Evolutionary conservation across 495 filamentous ascomycete species (phyloP).

Genomic region (Lepraria neglecta): DNA sequence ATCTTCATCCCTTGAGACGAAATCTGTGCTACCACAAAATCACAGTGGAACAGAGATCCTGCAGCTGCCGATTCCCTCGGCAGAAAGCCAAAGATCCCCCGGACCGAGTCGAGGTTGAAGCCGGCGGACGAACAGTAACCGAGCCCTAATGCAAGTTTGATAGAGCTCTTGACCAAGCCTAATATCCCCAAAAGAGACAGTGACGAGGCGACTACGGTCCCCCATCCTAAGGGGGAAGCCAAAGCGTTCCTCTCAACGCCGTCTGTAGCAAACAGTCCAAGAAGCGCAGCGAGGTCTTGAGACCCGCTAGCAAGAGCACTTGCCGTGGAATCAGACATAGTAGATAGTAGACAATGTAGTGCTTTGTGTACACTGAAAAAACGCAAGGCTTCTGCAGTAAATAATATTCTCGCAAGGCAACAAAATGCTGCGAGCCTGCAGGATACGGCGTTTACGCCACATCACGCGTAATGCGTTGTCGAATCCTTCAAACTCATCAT

Average conservation of each 20-base stretch:
- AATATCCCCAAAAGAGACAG: slow-evolving; percentile 8
- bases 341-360: too few species aligned
- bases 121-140: slow-evolving; percentile 1
- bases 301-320: not conserved
- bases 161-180: slow-evolving; percentile 6
- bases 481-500: too few species aligned
- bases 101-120: slow-evolving; percentile 4
- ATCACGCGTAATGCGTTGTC: too few species aligned
- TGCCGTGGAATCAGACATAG: not conserved
- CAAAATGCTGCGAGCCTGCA: too few species aligned
- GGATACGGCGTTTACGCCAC: too few species aligned
- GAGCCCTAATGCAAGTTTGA: slow-evolving; percentile 6
- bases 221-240: not conserved
- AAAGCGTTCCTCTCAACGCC: not conserved
- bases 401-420: too few species aligned
- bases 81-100: slow-evolving; percentile 1
- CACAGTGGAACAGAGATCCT: not conserved
- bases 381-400: too few species aligned
- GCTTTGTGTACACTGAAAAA: too few species aligned
- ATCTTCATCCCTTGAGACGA: not conserved
- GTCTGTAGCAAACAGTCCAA: not conserved
- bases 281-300: not conserved
- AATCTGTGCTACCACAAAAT: not conserved
- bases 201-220: not conserved
- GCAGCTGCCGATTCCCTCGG: not conserved